Evolutionary conservation across 2,329 filamentous ascomycete genomes (phyloP).

Genomic region (Fusarium aywerte): DNA sequence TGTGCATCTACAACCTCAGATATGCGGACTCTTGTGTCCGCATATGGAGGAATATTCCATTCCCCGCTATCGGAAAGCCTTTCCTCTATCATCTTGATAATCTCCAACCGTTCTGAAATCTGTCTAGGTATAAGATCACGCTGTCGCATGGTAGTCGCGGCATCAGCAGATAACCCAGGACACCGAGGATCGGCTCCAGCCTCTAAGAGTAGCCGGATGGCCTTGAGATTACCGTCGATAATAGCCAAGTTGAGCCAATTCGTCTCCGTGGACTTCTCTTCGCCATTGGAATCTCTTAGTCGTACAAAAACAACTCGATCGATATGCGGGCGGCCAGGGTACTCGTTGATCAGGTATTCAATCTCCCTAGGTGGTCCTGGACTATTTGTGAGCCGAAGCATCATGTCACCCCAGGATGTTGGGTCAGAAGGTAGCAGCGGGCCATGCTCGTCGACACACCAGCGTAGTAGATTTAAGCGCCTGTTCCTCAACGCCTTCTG

Average conservation of each 20-base stretch:
- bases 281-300: accelerated
- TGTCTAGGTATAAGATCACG: accelerated
- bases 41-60: background rate
- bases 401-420: slow-evolving; percentile 1
- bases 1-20: accelerated
- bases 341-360: slow-evolving; percentile 15
- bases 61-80: background rate
- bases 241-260: slow-evolving; percentile 20
- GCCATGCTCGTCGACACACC: slow-evolving; percentile 21
- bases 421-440: background rate
- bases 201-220: background rate
- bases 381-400: background rate
- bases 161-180: background rate
- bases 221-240: background rate
- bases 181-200: slow-evolving; percentile 7
- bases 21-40: background rate
- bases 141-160: background rate
- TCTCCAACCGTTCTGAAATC: background rate
- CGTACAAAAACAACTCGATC: background rate
- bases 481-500: background rate
- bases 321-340: slow-evolving; percentile 16
- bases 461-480: background rate
- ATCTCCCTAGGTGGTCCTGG: accelerated
- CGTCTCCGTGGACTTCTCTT: background rate
- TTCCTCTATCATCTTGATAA: background rate